These are phyloP conservation scores for Corchorus capsularis DNA, from an alignment of 345 rosid species.

Conservation along the genomic window DNA sequence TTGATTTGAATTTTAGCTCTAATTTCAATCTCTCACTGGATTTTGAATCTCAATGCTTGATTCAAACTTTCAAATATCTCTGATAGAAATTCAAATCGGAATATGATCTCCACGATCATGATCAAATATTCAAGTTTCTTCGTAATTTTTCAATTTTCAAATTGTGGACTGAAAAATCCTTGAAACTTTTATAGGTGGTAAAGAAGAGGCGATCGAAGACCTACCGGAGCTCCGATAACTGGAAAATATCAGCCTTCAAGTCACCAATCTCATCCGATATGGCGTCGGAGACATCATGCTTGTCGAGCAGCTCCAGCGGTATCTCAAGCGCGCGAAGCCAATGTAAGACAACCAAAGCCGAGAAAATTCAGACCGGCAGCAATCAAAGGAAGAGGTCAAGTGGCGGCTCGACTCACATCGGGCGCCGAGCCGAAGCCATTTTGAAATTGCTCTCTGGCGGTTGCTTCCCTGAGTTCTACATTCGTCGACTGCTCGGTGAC, in stretches of 20 bases:
- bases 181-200: slow-evolving; percentile 39
- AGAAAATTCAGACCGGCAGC: slow-evolving; percentile 19
- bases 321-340: slow-evolving; percentile 44
- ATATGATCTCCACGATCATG: neutral
- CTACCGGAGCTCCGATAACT: slow-evolving; percentile 32
- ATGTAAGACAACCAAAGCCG: neutral
- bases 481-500: slow-evolving; percentile 78
- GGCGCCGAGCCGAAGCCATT: slow-evolving; percentile 71
- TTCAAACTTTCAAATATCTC: neutral
- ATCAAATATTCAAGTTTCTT: slow-evolving; percentile 10
- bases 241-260: slow-evolving; percentile 20
- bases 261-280: slow-evolving; percentile 9
- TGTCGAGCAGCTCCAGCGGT: slow-evolving; percentile 61
- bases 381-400: slow-evolving; percentile 34
- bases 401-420: slow-evolving; percentile 47
- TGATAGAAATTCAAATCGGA: neutral
- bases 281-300: slow-evolving; percentile 48
- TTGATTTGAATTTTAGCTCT: neutral
- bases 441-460: slow-evolving; percentile 67
- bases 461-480: slow-evolving; percentile 64
- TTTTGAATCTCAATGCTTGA: slow-evolving; percentile 9
- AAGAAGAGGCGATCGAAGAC: slow-evolving; percentile 56
- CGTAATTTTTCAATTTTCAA: neutral
- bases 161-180: neutral
- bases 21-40: neutral